Conservation (phyloP, 495 filamentous ascomycete genomes). For the Aspergillus biplanus region DNA sequence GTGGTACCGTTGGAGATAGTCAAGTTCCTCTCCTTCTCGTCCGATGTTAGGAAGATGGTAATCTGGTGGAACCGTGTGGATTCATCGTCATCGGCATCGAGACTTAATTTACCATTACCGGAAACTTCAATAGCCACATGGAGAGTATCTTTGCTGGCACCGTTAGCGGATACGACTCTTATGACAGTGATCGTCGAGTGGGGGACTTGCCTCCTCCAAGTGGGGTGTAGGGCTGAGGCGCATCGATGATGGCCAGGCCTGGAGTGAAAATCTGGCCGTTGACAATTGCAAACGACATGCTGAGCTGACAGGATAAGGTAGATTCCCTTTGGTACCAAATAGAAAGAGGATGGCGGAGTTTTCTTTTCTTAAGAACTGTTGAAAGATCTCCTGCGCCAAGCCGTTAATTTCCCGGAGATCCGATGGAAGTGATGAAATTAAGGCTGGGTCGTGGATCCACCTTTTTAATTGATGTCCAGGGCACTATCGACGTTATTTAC, state of each 20-base stretch:
- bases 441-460: not conserved
- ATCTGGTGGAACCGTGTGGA: conserved; percentile 62
- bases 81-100: conserved; percentile 40
- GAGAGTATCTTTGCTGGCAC: conserved; percentile 50
- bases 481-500: not conserved
- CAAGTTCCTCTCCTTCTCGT: conserved; percentile 62
- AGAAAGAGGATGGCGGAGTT: not conserved
- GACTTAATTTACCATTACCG: conserved; percentile 64
- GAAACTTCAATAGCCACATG: conserved; percentile 70
- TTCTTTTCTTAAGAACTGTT: not conserved
- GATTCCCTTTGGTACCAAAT: not conserved
- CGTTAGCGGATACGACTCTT: not conserved
- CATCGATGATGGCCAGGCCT: conserved; percentile 63
- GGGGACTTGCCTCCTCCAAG: conserved; percentile 60
- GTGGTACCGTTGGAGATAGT: conserved; percentile 68
- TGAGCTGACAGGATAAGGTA: not conserved
- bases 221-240: conserved; percentile 68
- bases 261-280: conserved; percentile 68
- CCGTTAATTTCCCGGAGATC: not conserved
- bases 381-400: not conserved
- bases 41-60: conserved; percentile 67
- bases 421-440: not conserved
- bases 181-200: not conserved
- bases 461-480: not conserved
- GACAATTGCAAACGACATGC: conserved; percentile 49